Evolutionary conservation across 2,329 filamentous ascomycete species (phyloP), one percentile per base, ranked within the genome.

Genomic region (Aspergillus sp.): DNA sequence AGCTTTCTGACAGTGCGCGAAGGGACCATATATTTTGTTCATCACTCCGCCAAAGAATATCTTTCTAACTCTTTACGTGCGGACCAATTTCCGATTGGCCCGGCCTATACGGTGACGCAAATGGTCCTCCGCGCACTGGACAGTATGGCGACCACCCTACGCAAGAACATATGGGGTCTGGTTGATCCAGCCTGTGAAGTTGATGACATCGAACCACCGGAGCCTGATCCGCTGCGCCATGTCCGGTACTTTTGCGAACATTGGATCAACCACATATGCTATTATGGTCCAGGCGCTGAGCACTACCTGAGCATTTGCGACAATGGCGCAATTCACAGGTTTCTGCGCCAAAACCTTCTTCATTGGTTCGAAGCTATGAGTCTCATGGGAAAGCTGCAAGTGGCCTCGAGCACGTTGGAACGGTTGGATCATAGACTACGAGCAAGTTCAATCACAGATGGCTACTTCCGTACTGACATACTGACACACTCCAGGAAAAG

Each of bases 1-100:
- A 44, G 38, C 5, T 45, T 45, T 26, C 30, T 45, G 13, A 33
- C 24, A 5, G 11, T 42, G 12, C 32, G 31, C 5, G 29, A 36
- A 5, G 16, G 33, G 8, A 31, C 16, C 1, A 28, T 44, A 14
- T 40, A 37, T 20, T 36, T 44, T 35, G 31, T 45, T 4, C 42
- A 45, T 31, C 36, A 44, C 16, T 45, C 42, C 5, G 41, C 33
- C 11, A 42, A 40, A 19, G 42, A 45, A 17, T 45, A 31, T 31
- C 26, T 45, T 25, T 14, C 34, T 8, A 7, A 33, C 13, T 4
- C 20, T 2, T 13, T 14, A 15, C 6, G 3, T 8, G 4, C 20
- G 15, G 3, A 11, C 8, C 8, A 24, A 15, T 24, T 24, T 2
- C 19, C 19, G 5, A 1, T n/a, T 31, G 29, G 20, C 8, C 3